Percentiles rank a stretch among this genome's conserved stretches.
Evolutionary conservation across 1,139 yeast genomes (phyloP).

Genomic region (Kurtzmaniella natalensis): DNA sequence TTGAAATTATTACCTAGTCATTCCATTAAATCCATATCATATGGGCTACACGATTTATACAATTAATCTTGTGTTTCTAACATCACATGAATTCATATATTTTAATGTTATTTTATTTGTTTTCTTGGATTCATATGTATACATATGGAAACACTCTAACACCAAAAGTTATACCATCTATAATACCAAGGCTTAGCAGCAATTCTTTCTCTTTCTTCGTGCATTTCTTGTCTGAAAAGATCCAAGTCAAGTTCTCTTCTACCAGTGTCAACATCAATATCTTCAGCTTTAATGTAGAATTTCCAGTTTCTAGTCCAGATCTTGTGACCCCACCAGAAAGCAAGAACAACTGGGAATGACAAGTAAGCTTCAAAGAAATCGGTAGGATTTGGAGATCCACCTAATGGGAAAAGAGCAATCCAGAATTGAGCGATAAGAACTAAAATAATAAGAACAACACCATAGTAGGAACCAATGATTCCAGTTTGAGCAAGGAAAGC

Average conservation of each 20-base stretch:
- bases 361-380: constrained; percentile 60
- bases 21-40: no score
- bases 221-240: constrained; percentile 59
- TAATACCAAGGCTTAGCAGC: constrained; percentile 49
- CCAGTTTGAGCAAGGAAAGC: constrained; percentile 72
- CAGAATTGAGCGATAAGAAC: constrained; percentile 79
- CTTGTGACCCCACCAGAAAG: constrained; percentile 55
- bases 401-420: constrained; percentile 70
- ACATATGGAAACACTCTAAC: no score
- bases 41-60: no score
- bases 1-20: no score
- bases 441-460: constrained; percentile 54
- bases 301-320: constrained; percentile 49
- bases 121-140: no score
- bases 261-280: constrained; percentile 66
- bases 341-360: constrained; percentile 57
- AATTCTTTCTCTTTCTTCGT: constrained; percentile 52
- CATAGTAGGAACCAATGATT: constrained; percentile 62
- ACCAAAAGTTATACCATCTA: constrained; percentile 54
- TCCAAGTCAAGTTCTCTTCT: constrained; percentile 67
- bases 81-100: no score
- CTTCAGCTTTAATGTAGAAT: constrained; percentile 40
- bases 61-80: no score
- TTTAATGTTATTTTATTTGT: no score
- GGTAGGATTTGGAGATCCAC: constrained; percentile 49